Evolutionary conservation across 345 rosid genomes (phyloP), one percentile per base, ranked within the genome.

Genomic region (Anastatica hierochuntica): DNA sequence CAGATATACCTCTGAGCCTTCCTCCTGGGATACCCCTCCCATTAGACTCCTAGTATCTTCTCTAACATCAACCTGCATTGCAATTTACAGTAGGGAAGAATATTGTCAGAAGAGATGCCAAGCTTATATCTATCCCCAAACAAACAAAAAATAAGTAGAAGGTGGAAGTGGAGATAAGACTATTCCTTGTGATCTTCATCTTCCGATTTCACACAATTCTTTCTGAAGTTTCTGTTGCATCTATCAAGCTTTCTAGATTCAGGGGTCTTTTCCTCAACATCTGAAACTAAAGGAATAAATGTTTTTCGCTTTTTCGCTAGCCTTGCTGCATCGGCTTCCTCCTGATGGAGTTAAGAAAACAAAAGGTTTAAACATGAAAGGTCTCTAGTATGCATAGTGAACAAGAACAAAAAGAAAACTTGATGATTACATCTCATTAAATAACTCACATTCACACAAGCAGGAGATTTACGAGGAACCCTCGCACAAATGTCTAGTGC

Each of bases 261-360:
- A 14, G 67, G 54, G 45, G 20, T 61, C n/a, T 58, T 29, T 6
- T 64, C 71, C 4, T 68, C 79, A 10, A 7, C 14, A 54, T 74
- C 87, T 31, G 83, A 90, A 58, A 82, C 92, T 72, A 85, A 47
- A 45, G 85, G 52, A 8, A 68, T 13, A 39, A 79, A 84, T 0
- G 69, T 59, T 38, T 64, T 63, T 41, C 77, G 95, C 72, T 80
- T 88, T 70, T 62, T 77, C 8, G 61, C 78, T 41, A 80, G 53
- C 50, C 73, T 58, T 20, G 78, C 83, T 49, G 88, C 86, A 66
- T 85, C 92, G 54, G 76, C 77, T 73, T 88, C 97, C 59, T 79
- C 76, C 53, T 78, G 81, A 71, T 88, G 85, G 55, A 74, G 62
- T 95, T 88, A 26, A 31, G 3, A 46, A 42, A 37, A 29, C 12